phyloP scores from a whole-genome alignment of 805 yeast genomes.

The Spathaspora hagerdaliae region DNA sequence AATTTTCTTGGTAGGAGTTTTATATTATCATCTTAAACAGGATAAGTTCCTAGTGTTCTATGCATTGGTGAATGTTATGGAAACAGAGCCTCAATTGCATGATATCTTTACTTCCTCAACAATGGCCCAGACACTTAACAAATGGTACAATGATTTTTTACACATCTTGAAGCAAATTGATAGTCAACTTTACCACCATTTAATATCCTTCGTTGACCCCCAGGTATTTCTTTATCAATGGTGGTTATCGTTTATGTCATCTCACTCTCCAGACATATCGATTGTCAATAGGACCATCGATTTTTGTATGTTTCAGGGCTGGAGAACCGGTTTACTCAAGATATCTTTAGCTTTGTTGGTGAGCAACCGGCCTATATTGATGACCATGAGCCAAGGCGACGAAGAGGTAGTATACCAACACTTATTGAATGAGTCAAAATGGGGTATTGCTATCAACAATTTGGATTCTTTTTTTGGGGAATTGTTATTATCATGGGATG shows the following conservation, averaged over 20 bases:
- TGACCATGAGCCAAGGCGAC: constrained; percentile 29
- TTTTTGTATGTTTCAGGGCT: constrained; percentile 49
- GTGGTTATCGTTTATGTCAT: constrained; percentile 59
- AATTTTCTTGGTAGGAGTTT: constrained; percentile 58
- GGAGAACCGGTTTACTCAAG: constrained; percentile 50
- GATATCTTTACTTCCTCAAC: constrained; percentile 47
- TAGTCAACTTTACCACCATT: constrained; percentile 40
- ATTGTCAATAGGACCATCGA: constrained; percentile 49
- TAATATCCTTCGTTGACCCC: constrained; percentile 37
- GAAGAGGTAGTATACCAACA: constrained; percentile 44
- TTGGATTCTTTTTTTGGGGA: constrained; percentile 38
- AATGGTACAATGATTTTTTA: constrained; percentile 51
- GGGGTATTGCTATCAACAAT: constrained; percentile 38
- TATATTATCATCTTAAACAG: constrained; percentile 37
- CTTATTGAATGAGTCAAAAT: constrained; percentile 38
- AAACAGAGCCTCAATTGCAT: constrained; percentile 47
- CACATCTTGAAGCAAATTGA: constrained; percentile 37
- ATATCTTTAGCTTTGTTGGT: constrained; percentile 50
- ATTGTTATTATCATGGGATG: constrained; percentile 31
- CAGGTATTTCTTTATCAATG: constrained; percentile 57
- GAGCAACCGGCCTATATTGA: constrained; percentile 43
- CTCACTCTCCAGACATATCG: constrained; percentile 53
- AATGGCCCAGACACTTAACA: constrained; percentile 50
- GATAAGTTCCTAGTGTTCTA: constrained; percentile 42
- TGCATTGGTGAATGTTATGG: constrained; percentile 55